Base-by-base conservation (phyloP, 495 filamentous ascomycete species). In the Tuber indicum region DNA sequence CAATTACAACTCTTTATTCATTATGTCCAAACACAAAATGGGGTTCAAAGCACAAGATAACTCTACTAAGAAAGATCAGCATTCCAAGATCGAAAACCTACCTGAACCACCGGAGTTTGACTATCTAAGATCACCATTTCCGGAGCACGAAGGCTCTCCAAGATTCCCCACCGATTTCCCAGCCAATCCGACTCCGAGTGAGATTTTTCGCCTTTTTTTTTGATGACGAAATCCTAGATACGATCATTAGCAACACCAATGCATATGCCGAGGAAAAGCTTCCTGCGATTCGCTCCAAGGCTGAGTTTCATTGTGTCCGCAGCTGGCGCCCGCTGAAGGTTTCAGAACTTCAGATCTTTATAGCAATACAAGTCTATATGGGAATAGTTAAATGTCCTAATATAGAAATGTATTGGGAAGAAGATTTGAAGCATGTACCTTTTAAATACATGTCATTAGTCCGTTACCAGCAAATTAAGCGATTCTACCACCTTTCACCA, bases 201-300 rank as follows among this genome's bases (percentile, higher is more conserved):
- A 49, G 46, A 73, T 73, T 9, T 73, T 73, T n/a, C 8, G 5
- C n/a, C 21, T 47, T 47, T 32, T 73, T 73, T 36, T 73, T 73
- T 4, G 17, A 5, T 12, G 39, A 46, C 23, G 43, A 44, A 14
- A 26, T 73, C 6, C 43, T 73, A 3, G 21, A 73, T n/a, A 73
- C 72, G 0, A 73, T 73, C 0, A 43, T 73, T 47, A 73, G 43
- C 23, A 73, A 73, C 43, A 73, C 72, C 0, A 73, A 47, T 73
- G 5, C 21, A 1, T 73, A 73, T 73, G 43, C 21, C 12, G 43
- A 47, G 23, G 43, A 26, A 0, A 73, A 47, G 4, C 8, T 36
- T 32, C 14, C 12, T 32, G 16, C 26, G 2, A 44, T 26, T 47
- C 46, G 3, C 6, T 49, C 46, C 19, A 49, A 23, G 12, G 6